phyloP scores from a whole-genome alignment of 371 early-diverging fungal species.

The Syncephalis plumigaleata region DNA sequence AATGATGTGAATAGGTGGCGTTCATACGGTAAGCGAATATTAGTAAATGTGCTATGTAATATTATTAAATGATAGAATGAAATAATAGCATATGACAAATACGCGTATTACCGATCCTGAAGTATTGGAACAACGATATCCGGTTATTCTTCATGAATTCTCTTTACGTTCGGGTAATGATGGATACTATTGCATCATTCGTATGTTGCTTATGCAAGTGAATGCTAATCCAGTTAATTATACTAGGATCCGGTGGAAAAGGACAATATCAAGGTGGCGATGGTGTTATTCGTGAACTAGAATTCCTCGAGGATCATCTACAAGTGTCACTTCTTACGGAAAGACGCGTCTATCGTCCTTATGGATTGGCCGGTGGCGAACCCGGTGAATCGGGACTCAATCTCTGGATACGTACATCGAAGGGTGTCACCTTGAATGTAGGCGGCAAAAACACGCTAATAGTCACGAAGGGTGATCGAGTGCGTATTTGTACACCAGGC shows the following conservation, averaged over 20 bases:
- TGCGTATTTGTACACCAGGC: conserved; percentile 81
- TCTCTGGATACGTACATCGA: conserved; percentile 44
- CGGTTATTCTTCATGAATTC: conserved; percentile 77
- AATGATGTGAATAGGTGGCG: conserved; percentile 1
- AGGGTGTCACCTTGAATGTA: conserved; percentile 35
- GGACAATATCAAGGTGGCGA: conserved; percentile 75
- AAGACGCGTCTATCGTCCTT: conserved; percentile 77
- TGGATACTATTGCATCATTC: too few species aligned
- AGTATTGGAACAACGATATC: conserved; percentile 86
- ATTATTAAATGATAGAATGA: too few species aligned
- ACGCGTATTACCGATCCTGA: conserved; percentile 94
- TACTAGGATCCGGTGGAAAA: conserved; percentile 65
- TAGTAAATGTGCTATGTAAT: too few species aligned
- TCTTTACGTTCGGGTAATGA: conserved; percentile 36
- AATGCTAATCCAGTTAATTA: too few species aligned
- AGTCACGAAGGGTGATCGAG: conserved; percentile 55
- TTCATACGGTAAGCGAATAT: conserved; percentile 1
- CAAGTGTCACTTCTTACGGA: conserved; percentile 85
- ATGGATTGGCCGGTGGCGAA: conserved; percentile 77
- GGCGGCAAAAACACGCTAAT: conserved; percentile 76
- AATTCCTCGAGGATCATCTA: conserved; percentile 50
- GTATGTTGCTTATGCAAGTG: too few species aligned
- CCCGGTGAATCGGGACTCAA: conserved; percentile 60
- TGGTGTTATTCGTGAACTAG: conserved; percentile 71
- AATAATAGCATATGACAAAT: conserved; percentile 91